phyloP scores from a whole-genome alignment of 179 eudicot genomes.

The Beta lomatogona region DNA sequence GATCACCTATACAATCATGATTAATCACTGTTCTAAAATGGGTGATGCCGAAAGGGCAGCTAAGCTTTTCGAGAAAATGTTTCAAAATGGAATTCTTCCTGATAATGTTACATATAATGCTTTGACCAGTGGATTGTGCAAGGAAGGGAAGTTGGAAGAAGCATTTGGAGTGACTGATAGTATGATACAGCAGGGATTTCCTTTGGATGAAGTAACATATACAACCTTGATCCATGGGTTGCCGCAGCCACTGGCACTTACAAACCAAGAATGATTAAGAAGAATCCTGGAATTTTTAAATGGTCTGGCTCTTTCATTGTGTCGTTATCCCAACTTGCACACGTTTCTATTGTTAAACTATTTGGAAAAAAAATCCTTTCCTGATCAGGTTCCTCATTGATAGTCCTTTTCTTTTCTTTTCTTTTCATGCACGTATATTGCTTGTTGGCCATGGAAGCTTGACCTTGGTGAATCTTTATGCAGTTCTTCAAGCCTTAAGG shows the following conservation, averaged over 20 bases:
- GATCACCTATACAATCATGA: constrained; percentile 76
- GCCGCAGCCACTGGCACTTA: constrained; percentile 35
- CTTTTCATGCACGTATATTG: not conserved
- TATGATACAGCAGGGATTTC: constrained; percentile 47
- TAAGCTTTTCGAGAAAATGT: constrained; percentile 63
- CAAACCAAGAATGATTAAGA: constrained; percentile 48
- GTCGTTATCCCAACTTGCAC: not conserved
- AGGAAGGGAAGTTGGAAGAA: constrained; percentile 62
- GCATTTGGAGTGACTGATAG: constrained; percentile 49
- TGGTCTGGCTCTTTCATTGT: constrained; percentile 27
- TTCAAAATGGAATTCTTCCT: constrained; percentile 58
- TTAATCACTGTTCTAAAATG: constrained; percentile 59
- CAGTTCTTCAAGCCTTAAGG: not conserved
- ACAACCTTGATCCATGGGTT: constrained; percentile 65
- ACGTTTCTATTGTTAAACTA: not conserved
- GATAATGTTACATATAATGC: constrained; percentile 80
- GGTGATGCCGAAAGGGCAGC: constrained; percentile 56
- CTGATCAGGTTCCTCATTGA: not conserved
- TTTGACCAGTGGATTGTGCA: constrained; percentile 56
- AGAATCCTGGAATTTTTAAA: constrained; percentile 27
- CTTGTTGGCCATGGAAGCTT: not conserved
- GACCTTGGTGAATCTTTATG: not conserved
- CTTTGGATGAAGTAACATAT: constrained; percentile 69
- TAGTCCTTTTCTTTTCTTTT: not conserved
- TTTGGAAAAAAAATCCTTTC: not conserved